Percentiles rank a stretch among this genome's conserved stretches.
Evolutionary conservation across 441 rosid species (phyloP).

Genomic region (Syzygium malaccense): DNA sequence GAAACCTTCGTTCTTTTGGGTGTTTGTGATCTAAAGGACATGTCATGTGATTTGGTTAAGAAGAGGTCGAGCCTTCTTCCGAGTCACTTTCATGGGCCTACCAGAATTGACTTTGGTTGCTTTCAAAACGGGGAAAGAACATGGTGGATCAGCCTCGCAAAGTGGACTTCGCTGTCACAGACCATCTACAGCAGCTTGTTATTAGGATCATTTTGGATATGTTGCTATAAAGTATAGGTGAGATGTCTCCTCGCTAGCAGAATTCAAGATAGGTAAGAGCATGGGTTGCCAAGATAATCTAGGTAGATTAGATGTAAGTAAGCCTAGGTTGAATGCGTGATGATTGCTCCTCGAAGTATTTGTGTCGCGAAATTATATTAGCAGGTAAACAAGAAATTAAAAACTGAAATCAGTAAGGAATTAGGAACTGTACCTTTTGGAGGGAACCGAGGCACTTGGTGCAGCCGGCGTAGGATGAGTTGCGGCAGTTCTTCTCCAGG

Average conservation of each 20-base stretch:
- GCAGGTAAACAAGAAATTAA: neutral
- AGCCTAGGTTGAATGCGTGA: neutral
- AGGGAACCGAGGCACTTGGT: slow-evolving; percentile 93
- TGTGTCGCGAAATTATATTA: neutral
- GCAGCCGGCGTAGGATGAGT: slow-evolving; percentile 87
- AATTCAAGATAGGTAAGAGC: neutral
- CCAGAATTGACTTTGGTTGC: slow-evolving; percentile 10
- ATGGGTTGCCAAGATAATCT: neutral
- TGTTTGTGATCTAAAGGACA: neutral
- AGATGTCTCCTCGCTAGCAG: neutral
- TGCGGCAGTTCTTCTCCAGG: slow-evolving; percentile 81
- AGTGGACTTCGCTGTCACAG: neutral
- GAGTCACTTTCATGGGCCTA: slow-evolving; percentile 20
- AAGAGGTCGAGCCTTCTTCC: slow-evolving; percentile 19
- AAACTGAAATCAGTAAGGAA: neutral
- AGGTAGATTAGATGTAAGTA: neutral
- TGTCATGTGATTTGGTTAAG: slow-evolving; percentile 1
- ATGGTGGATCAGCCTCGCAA: neutral
- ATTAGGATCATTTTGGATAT: neutral
- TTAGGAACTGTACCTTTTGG: slow-evolving; percentile 50
- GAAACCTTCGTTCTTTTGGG: neutral
- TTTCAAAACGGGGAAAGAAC: neutral
- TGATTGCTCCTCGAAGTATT: neutral
- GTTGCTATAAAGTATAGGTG: neutral
- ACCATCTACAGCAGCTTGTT: neutral